Percentiles rank a stretch among this genome's conserved stretches.
Evolutionary conservation across 768 basidiomycete genomes (phyloP).

Genomic region (Galerina sulciceps): DNA sequence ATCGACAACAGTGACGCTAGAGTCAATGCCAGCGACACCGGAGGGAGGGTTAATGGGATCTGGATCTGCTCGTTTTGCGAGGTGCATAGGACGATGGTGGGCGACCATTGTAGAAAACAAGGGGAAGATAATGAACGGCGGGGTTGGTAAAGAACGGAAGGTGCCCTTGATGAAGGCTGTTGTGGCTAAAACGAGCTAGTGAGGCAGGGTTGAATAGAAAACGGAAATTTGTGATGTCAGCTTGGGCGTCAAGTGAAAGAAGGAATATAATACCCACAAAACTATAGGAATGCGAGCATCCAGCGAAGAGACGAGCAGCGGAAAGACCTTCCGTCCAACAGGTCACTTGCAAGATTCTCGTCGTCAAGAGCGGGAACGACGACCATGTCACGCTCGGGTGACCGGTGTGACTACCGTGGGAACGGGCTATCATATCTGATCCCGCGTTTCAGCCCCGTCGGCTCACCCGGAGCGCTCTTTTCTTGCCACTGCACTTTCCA

Average conservation of each 20-base stretch:
- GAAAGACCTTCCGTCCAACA: slow-evolving; percentile 1
- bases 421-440: background rate
- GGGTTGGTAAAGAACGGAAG: slow-evolving; percentile 27
- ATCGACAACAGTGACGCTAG: slow-evolving; percentile 11
- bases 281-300: background rate
- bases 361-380: slow-evolving; percentile 9
- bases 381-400: background rate
- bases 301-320: background rate
- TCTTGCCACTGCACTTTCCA: background rate
- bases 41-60: slow-evolving; percentile 19
- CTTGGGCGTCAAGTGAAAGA: background rate
- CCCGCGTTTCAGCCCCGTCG: slow-evolving; percentile 8
- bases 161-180: slow-evolving; percentile 23
- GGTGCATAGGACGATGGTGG: slow-evolving; percentile 17
- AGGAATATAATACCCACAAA: background rate
- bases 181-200: slow-evolving; percentile 14
- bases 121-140: slow-evolving; percentile 12
- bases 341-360: slow-evolving; percentile 3
- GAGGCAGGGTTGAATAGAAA: slow-evolving; percentile 13
- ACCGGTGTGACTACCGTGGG: slow-evolving; percentile 8
- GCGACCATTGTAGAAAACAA: slow-evolving; percentile 24
- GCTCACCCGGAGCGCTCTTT: background rate
- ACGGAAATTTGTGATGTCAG: slow-evolving; percentile 6
- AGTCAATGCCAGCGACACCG: slow-evolving; percentile 18
- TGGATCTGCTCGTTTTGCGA: slow-evolving; percentile 18